Base-by-base conservation (phyloP, 768 basidiomycete species). In the Xerocomus potaroensis region DNA sequence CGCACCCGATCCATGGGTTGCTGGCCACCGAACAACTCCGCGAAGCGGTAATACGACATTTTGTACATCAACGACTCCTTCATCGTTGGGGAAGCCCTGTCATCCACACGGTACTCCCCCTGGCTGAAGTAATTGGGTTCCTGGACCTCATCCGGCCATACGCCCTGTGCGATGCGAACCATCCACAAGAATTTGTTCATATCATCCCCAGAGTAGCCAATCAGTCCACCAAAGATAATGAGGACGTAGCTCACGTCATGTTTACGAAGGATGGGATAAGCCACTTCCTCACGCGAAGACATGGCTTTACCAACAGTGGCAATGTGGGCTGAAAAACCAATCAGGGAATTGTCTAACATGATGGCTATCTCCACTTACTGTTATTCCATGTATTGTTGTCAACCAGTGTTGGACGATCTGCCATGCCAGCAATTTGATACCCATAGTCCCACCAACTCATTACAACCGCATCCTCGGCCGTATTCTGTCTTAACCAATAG, bases 391-490 rank as follows among this genome's bases (percentile, higher is more conserved):
- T 99, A 64, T 98, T 97, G 71, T 99, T 98, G 68, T 99, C 95
- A 16, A 98, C 95, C 55, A 98, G 70, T 1, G 95, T 98, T 12
- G 92, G 84, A 36, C 95, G 74, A 70, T 98, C 93, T 19, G 96
- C 94, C 90, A 98, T 96, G 32, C 96, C 96, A 32, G 96, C 96
- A 61, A 98, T 97, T 68, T 98, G 95, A 65, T 99, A 98, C 23
- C 95, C 96, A 56, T 98, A 99, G 71, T 98, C 96, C 96, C 96
- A 98, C 96, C 96, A 99, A 50, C 87, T 91, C 92, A 95, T 94
- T 21, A 98, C 84, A 26, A 98, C 94, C 5, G 92, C 83, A 50
- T 90, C 84, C 66, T 92, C 74, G 5, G 86, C 77, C 3, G 96
- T 99, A 70, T 98, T 99, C 70, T 94, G 87, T 43, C 96, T 77